Conservation (phyloP, 2,329 filamentous ascomycete genomes). For the Zymoseptoria passerinii region DNA sequence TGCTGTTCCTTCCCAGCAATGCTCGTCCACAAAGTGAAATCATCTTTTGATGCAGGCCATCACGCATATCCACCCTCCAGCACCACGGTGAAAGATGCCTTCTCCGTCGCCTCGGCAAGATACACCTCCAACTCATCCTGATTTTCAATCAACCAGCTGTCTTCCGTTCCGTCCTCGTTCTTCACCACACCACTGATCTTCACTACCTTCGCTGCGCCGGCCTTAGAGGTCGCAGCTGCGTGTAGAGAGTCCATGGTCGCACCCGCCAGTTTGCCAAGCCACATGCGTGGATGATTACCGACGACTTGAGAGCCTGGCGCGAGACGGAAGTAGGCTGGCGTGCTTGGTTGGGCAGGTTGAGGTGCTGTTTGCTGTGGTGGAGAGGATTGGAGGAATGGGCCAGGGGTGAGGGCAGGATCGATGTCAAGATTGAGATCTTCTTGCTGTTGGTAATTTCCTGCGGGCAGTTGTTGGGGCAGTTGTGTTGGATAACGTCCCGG, state of each 20-base stretch:
- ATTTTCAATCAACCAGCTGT: conserved; percentile 57
- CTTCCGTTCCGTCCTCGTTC: conserved; percentile 46
- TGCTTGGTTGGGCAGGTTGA: conserved; percentile 18
- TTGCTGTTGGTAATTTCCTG: neutral
- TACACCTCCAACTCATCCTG: conserved; percentile 68
- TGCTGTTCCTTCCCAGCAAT: too few relatives aligned
- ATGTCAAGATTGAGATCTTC: conserved; percentile 13
- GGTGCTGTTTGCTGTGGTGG: conserved; percentile 9
- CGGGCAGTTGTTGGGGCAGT: neutral
- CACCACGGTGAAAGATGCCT: conserved; percentile 42
- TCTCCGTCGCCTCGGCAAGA: conserved; percentile 53
- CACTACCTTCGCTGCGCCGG: conserved; percentile 24
- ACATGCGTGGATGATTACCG: conserved; percentile 44
- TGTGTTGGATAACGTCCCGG: neutral
- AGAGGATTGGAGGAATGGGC: conserved; percentile 24
- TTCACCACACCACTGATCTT: conserved; percentile 16
- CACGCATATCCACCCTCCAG: conserved; percentile 23
- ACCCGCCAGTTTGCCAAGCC: conserved; percentile 56
- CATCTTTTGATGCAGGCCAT: neutral
- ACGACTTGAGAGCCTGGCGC: conserved; percentile 54
- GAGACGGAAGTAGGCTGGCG: conserved; percentile 62
- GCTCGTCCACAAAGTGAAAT: too few relatives aligned
- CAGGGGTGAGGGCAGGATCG: conserved; percentile 16
- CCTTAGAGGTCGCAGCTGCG: conserved; percentile 53
- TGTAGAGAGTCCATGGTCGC: conserved; percentile 55